Evolutionary conservation across 148 eudicot species (phyloP), one percentile per base, ranked within the genome.

Genomic region (Spergularia bocconei): DNA sequence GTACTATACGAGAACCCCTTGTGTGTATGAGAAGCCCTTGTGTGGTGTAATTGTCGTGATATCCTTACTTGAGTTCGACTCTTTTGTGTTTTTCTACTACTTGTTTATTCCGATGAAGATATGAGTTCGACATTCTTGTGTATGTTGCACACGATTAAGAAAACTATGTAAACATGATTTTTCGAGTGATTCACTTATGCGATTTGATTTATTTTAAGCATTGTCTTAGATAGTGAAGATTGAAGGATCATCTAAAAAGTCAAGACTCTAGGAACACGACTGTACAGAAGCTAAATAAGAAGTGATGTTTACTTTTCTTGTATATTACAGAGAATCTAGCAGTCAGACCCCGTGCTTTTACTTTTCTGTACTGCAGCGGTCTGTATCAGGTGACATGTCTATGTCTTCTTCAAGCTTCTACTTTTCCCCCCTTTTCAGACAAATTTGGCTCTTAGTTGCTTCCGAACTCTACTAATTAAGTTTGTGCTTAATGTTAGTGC

Each of bases 341-440:
- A 29, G 75, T 67, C 75, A 79, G 85, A 82, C 19, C 63, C 69
- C 73, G 62, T 76, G 77, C 80, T 33, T 83, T 79, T 79, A 76
- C 80, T 77, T 73, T 70, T 55, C 76, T 72, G 66, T 64, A 66
- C 56, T 72, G 60, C 68, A 44, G 64, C 33, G 47, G 25, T 58
- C 48, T 25, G 16, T 44, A 60, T 72, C 72, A 57, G 77, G 59
- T 59, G 82, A 70, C 41, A 19, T 59, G 82, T 75, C 82, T 61
- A 52, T 63, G 23, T 74, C 82, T 50, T 69, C 59, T 75, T 75
- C 29, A 17, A 21, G 29, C 50, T 50, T 50, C 54, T 38, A 38
- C 67, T 74, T 21, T 68, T 54, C 61, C 5, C 53, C 19, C 17
- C 6, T 19, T 77, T 66, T 65, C 71, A 75, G 25, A 69, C 41